These are phyloP conservation scores for Eragrostis nindensis DNA, from an alignment of 176 grass and related monocot species.

Conservation along the genomic window DNA sequence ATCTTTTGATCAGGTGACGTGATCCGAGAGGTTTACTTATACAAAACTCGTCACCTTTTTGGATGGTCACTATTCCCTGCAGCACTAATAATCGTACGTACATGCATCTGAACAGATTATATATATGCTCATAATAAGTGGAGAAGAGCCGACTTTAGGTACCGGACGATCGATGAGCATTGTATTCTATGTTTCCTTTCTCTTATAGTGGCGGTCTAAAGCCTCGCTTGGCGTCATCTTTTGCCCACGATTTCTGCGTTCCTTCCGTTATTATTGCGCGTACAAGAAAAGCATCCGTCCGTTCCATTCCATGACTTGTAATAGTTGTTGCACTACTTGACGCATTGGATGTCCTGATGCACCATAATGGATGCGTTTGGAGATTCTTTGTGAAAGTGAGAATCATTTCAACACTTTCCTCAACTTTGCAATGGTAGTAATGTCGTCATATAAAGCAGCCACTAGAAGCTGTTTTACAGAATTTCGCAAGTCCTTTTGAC, in stretches of 20 bases:
- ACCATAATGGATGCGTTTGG: not conserved
- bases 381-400: slow-evolving; percentile 5
- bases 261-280: not conserved
- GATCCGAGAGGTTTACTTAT: not conserved
- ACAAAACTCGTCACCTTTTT: not conserved
- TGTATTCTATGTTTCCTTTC: not conserved
- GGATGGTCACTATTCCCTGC: slow-evolving; percentile 32
- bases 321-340: slow-evolving; percentile 26
- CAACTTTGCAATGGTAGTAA: not conserved
- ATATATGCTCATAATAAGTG: slow-evolving; percentile 8
- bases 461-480: too few relatives aligned
- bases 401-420: not conserved
- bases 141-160: slow-evolving; percentile 25
- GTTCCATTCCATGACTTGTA: slow-evolving; percentile 3
- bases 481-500: too few relatives aligned
- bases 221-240: slow-evolving; percentile 28
- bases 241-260: slow-evolving; percentile 28
- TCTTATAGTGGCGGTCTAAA: slow-evolving; percentile 4
- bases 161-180: not conserved
- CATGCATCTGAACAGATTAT: not conserved
- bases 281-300: not conserved
- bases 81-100: slow-evolving; percentile 26
- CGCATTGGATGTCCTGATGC: not conserved
- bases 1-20: not conserved
- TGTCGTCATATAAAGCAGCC: not conserved